Conservation (phyloP, 768 basidiomycete genomes). For the Podaxis sp. region DNA sequence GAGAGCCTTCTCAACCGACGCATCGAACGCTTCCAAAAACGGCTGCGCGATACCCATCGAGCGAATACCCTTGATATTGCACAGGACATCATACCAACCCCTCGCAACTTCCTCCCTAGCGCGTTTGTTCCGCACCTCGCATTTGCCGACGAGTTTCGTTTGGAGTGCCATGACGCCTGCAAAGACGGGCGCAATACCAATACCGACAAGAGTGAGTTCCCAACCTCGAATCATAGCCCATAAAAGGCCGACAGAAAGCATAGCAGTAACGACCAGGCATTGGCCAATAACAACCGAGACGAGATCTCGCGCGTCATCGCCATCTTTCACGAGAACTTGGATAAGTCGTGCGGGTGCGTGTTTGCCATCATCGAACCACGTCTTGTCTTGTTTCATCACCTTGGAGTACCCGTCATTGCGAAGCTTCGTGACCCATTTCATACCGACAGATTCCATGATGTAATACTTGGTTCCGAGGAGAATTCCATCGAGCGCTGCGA, state of each 20-base stretch:
- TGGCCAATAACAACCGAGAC: conserved; percentile 75
- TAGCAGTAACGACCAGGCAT: conserved; percentile 67
- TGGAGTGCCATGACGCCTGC: conserved; percentile 73
- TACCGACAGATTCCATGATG: conserved; percentile 72
- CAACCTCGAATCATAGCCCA: conserved; percentile 91
- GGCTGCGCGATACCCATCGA: conserved; percentile 80
- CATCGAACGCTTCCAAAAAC: conserved; percentile 70
- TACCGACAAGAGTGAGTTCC: conserved; percentile 89
- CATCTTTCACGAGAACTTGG: conserved; percentile 83
- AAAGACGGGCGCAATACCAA: conserved; percentile 87
- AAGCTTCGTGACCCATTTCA: conserved; percentile 71
- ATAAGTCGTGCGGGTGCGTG: conserved; percentile 63
- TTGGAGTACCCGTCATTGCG: conserved; percentile 55
- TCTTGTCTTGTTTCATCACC: conserved; percentile 78
- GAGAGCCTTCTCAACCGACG: conserved; percentile 59
- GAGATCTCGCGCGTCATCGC: conserved; percentile 81
- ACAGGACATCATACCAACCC: conserved; percentile 83
- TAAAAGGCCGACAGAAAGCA: conserved; percentile 80
- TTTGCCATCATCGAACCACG: conserved; percentile 76
- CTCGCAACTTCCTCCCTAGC: conserved; percentile 85
- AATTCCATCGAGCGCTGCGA: conserved; percentile 77
- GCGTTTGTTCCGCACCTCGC: conserved; percentile 79
- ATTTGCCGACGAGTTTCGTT: conserved; percentile 65
- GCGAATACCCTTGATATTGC: conserved; percentile 84
- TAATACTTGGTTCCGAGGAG: conserved; percentile 77